Conservation (phyloP, 306 rosid genomes). For the Aeschynomene evenia region DNA sequence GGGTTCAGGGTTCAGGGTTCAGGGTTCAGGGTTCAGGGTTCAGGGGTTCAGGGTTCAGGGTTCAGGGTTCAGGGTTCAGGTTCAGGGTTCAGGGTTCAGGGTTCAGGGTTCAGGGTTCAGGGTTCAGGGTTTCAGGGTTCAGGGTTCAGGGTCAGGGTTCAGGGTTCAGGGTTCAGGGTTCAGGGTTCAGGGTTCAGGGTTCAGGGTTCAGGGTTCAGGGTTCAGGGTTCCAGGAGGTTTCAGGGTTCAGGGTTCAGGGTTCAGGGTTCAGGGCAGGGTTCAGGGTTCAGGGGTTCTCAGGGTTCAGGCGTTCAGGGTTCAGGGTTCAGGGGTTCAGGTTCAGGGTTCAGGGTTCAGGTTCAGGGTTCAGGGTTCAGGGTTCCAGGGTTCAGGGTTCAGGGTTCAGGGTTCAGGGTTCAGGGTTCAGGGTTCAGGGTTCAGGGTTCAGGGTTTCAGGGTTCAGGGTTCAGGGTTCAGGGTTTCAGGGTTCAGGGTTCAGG, state of each 20-base stretch:
- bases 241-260: conserved; percentile 11
- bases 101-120: conserved; percentile 23
- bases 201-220: conserved; percentile 12
- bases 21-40: conserved; percentile 11
- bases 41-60: background rate
- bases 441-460: conserved; percentile 14
- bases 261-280: conserved; percentile 27
- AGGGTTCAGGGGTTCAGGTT: conserved; percentile 2
- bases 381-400: background rate
- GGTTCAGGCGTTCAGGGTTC: background rate
- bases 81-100: conserved; percentile 24
- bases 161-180: background rate
- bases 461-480: background rate
- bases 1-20: background rate
- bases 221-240: conserved; percentile 23
- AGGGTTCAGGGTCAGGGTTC: background rate
- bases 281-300: conserved; percentile 14
- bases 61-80: background rate
- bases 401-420: conserved; percentile 5
- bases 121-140: conserved; percentile 25
- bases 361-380: conserved; percentile 3
- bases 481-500: background rate
- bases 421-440: background rate
- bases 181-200: background rate
- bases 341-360: conserved; percentile 21